Percentiles rank a stretch among this genome's conserved stretches.
Evolutionary conservation across 2,329 filamentous ascomycete species (phyloP).

Genomic region (Aspergillus sergii): DNA sequence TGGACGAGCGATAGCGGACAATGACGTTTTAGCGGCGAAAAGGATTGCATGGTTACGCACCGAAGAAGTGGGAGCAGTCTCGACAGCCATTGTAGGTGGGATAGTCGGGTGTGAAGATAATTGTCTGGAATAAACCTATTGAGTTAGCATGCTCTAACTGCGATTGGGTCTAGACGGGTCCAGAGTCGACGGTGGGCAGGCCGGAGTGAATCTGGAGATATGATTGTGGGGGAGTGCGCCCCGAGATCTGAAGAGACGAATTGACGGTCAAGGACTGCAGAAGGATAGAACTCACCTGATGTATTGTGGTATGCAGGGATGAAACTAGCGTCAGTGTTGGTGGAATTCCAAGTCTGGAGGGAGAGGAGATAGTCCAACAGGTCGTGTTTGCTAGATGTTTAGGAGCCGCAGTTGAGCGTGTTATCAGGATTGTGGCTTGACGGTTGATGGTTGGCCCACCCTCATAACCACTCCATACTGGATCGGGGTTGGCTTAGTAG

Average conservation of each 20-base stretch:
- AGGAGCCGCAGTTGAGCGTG: constrained; percentile 10
- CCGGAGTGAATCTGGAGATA: not conserved
- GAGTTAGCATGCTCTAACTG: constrained; percentile 17
- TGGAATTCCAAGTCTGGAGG: constrained; percentile 1
- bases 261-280: constrained; percentile 12
- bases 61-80: constrained; percentile 28
- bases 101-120: not conserved
- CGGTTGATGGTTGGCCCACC: constrained; percentile 15
- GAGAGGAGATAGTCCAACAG: constrained; percentile 7
- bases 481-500: constrained; percentile 7
- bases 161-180: constrained; percentile 9
- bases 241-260: not conserved
- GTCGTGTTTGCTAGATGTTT: constrained; percentile 17
- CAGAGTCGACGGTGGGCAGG: not conserved
- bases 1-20: constrained; percentile 7
- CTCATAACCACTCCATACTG: constrained; percentile 12
- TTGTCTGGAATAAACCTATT: not conserved
- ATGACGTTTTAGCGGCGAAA: constrained; percentile 8
- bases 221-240: constrained; percentile 9
- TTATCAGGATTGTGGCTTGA: constrained; percentile 22
- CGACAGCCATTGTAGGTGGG: constrained; percentile 35
- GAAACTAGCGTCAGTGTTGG: not conserved
- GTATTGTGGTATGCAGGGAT: constrained; percentile 1
- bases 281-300: not conserved
- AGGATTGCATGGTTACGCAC: constrained; percentile 24